phyloP scores from a whole-genome alignment of 352 stramenopile species.

The Phytophthora palmivora region DNA sequence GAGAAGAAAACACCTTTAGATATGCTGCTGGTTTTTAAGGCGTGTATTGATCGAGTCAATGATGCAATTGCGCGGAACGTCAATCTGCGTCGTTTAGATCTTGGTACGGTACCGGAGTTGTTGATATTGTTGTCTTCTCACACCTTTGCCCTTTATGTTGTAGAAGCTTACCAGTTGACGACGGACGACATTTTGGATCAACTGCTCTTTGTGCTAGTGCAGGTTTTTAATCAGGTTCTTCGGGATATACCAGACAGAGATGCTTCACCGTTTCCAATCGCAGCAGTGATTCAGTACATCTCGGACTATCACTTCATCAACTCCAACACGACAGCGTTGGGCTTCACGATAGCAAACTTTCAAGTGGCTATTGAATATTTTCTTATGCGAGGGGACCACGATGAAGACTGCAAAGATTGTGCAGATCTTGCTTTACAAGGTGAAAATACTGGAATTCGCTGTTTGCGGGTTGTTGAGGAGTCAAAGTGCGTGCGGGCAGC shows the following conservation, averaged over 20 bases:
- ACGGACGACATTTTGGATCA: constrained; percentile 87
- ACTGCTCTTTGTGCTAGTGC: constrained; percentile 71
- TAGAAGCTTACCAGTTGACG: constrained; percentile 65
- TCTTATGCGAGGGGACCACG: constrained; percentile 50
- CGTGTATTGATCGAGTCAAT: constrained; percentile 67
- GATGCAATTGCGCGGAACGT: constrained; percentile 64
- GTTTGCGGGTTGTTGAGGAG: constrained; percentile 31
- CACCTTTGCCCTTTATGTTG: constrained; percentile 2
- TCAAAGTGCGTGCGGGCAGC: constrained; percentile 36
- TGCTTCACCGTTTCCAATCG: constrained; percentile 53
- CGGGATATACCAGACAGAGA: constrained; percentile 3
- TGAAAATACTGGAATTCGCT: constrained; percentile 16
- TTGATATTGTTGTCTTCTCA: not conserved
- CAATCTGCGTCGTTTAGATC: constrained; percentile 54
- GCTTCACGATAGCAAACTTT: constrained; percentile 84
- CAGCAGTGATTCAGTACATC: constrained; percentile 73
- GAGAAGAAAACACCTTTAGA: constrained; percentile 72
- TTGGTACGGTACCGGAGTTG: constrained; percentile 40
- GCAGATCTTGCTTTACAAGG: constrained; percentile 24
- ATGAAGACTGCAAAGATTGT: constrained; percentile 36
- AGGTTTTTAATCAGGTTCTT: constrained; percentile 47
- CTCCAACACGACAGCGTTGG: constrained; percentile 78
- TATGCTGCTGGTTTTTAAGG: constrained; percentile 78
- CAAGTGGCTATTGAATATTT: constrained; percentile 84
- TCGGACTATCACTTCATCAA: constrained; percentile 87